Conservation (phyloP, 805 yeast genomes). For the Wickerhamiella cacticola region DNA sequence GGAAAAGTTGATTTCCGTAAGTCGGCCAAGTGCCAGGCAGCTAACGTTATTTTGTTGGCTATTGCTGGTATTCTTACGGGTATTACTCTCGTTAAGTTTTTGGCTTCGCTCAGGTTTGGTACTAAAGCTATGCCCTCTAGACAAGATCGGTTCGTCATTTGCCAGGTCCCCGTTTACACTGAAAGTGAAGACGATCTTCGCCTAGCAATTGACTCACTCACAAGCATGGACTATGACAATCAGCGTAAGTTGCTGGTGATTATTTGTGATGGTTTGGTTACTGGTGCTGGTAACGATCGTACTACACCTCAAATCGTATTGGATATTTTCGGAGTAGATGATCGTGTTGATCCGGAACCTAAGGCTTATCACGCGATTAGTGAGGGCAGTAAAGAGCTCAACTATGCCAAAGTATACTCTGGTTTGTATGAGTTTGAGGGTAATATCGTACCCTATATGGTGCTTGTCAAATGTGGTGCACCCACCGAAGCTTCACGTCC, state of each 20-base stretch:
- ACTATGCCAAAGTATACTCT: slow-evolving; percentile 49
- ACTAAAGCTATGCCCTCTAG: slow-evolving; percentile 28
- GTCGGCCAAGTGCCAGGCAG: slow-evolving; percentile 32
- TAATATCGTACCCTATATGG: slow-evolving; percentile 43
- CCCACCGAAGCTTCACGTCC: slow-evolving; percentile 47
- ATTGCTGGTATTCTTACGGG: slow-evolving; percentile 31
- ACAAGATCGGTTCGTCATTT: slow-evolving; percentile 33
- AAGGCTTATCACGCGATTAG: slow-evolving; percentile 46
- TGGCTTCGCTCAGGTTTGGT: slow-evolving; percentile 32
- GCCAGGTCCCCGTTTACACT: slow-evolving; percentile 40
- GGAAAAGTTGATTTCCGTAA: slow-evolving; percentile 32
- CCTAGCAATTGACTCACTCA: slow-evolving; percentile 46
- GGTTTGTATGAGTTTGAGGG: slow-evolving; percentile 50
- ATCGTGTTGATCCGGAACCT: slow-evolving; percentile 42
- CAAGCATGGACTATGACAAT: slow-evolving; percentile 46
- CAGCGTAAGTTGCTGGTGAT: slow-evolving; percentile 46
- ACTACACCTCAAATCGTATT: slow-evolving; percentile 48
- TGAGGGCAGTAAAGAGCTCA: slow-evolving; percentile 50
- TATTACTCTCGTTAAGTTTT: slow-evolving; percentile 32
- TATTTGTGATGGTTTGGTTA: slow-evolving; percentile 50
- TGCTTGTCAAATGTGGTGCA: slow-evolving; percentile 49
- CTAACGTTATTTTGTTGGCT: slow-evolving; percentile 31
- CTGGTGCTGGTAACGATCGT: slow-evolving; percentile 48
- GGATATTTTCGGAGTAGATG: slow-evolving; percentile 42
- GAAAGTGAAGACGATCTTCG: slow-evolving; percentile 46